Conservation (phyloP, 441 rosid species). For the Isatis lusitanica region DNA sequence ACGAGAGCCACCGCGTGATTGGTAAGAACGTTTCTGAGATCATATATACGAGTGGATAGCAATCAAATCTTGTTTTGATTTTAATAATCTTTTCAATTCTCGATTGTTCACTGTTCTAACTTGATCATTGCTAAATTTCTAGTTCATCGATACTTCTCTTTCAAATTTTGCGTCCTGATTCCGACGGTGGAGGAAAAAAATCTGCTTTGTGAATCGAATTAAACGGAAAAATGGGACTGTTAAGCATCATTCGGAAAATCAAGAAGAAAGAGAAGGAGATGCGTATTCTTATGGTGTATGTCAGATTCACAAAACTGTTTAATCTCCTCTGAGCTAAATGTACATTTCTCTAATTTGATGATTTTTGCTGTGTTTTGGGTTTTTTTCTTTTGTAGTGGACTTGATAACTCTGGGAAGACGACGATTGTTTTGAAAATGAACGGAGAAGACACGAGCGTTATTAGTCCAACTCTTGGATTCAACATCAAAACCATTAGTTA, state of each 20-base stretch:
- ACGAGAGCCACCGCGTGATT: too few relatives aligned
- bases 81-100: too few relatives aligned
- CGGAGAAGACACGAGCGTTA: slow-evolving; percentile 89
- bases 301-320: background rate
- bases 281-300: slow-evolving; percentile 97
- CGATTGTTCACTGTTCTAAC: too few relatives aligned
- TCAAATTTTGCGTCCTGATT: too few relatives aligned
- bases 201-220: background rate
- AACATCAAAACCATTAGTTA: slow-evolving; percentile 80
- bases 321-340: background rate
- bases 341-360: background rate
- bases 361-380: background rate
- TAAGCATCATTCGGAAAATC: slow-evolving; percentile 86
- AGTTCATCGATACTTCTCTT: background rate
- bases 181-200: background rate
- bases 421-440: slow-evolving; percentile 90
- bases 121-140: background rate
- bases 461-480: slow-evolving; percentile 95
- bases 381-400: slow-evolving; percentile 46
- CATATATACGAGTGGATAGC: too few relatives aligned
- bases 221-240: slow-evolving; percentile 62
- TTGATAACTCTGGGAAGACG: slow-evolving; percentile 94
- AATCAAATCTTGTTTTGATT: too few relatives aligned
- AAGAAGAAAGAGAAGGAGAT: slow-evolving; percentile 95
- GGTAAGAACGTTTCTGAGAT: too few relatives aligned